Evolutionary conservation across 2,329 filamentous ascomycete genomes (phyloP), one percentile per base, ranked within the genome.

Genomic region (Alternaria triticimaculans): DNA sequence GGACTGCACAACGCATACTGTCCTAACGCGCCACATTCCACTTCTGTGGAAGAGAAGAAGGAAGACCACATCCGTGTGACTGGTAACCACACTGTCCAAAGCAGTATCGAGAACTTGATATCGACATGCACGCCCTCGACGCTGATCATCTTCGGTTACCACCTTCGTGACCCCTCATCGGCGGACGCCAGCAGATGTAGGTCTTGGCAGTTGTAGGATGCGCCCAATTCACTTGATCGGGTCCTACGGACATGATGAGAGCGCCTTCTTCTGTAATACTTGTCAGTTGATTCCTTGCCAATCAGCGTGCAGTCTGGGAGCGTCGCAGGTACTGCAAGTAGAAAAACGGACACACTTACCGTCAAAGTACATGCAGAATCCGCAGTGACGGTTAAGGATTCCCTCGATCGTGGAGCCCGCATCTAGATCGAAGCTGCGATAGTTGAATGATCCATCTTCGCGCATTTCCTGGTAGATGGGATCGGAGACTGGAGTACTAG

Each of bases 281-380:
- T 15, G 18, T 53, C 18, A 53, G 12, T 25, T 23, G 20, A 2
- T 15, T 46, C 21, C 20, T 46, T 23, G 2, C 21, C 4, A 46
- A 46, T 20, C 5, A 7, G 18, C 43, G 2, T 23, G 1, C 8
- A 15, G 14, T 5, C 9, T 15, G 7, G 23, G 4, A 25, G 44
- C 21, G 44, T 10, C 5, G 28, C 5, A 28, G 26, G 10, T 33
- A 5, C 12, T 15, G 26, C 18, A 21, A 21, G 12, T 28, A 20
- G 30, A 23, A 23, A 6, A 10, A 12, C 21, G 2, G 28, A 28
- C 8, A 51, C 49, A 51, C 28, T 37, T 51, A 51, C 56, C 14
- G 21, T 51, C 30, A 21, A 58, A 58, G 15, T 51, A n/a, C 21
- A 58, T 53, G 9, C 56, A 58, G 12, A 58, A n/a, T 10, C 55